These are phyloP conservation scores for Sclerotinia subarctica DNA, from an alignment of 2,329 filamentous ascomycete genomes.

Conservation along the genomic window DNA sequence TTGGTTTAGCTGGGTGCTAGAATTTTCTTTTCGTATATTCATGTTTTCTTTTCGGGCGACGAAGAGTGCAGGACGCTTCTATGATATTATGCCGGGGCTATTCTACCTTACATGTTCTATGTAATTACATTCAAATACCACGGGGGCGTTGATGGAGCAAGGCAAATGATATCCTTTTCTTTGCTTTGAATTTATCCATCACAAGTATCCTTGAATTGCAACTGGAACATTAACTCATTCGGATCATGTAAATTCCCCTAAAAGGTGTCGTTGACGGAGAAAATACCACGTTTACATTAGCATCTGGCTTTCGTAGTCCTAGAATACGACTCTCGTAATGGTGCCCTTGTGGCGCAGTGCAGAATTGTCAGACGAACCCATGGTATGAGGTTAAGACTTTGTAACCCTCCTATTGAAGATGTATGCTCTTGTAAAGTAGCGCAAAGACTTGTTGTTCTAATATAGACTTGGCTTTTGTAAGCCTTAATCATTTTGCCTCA, in stretches of 20 bases:
- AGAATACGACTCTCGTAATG: background rate
- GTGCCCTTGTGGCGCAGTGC: conserved; percentile 9
- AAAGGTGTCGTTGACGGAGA: background rate
- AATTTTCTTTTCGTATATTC: background rate
- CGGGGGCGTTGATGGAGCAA: conserved; percentile 17
- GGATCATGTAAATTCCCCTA: no score
- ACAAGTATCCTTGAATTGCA: background rate
- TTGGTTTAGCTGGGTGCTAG: background rate
- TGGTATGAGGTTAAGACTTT: background rate
- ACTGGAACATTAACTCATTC: background rate
- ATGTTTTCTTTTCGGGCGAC: background rate
- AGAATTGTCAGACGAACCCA: conserved; percentile 13
- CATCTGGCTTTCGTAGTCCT: background rate
- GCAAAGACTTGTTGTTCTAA: background rate
- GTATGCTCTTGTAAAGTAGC: background rate
- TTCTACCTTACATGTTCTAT: conserved; percentile 12
- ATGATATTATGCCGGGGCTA: background rate
- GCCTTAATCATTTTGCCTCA: no score
- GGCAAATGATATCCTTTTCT: conserved; percentile 17
- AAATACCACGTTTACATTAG: background rate
- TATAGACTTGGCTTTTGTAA: background rate
- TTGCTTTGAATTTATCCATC: conserved; percentile 12
- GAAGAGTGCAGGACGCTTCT: background rate
- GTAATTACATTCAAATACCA: conserved; percentile 9
- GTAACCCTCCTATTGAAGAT: background rate